A percentile compares a stretch with the other conserved stretches of the same genome.
Evolutionary conservation across 306 rosid genomes (phyloP).

Genomic region (Ormosia semicastrata): DNA sequence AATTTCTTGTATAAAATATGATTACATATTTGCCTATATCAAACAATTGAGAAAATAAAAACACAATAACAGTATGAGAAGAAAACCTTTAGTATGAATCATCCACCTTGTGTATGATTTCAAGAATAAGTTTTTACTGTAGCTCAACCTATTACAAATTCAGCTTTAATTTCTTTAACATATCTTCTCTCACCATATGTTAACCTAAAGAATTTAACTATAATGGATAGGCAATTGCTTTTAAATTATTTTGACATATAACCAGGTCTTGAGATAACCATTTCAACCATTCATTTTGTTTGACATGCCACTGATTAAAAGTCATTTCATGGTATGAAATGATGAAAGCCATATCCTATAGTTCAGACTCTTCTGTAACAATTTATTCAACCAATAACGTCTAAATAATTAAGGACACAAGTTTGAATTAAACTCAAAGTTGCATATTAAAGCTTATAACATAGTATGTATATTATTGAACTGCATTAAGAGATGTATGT

Average conservation of each 20-base stretch:
- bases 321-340: background rate
- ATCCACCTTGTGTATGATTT: constrained; percentile 14
- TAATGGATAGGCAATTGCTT: background rate
- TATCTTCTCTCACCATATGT: background rate
- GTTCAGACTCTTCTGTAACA: background rate
- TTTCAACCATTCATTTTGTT: constrained; percentile 1
- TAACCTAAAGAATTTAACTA: background rate
- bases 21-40: constrained; percentile 3
- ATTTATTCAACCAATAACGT: background rate
- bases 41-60: background rate
- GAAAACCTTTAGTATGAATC: background rate
- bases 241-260: background rate
- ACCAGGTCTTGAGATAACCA: background rate
- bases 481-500: background rate
- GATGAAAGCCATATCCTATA: background rate
- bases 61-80: constrained; percentile 2
- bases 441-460: background rate
- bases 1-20: constrained; percentile 11
- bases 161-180: too few species aligned
- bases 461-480: background rate
- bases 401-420: constrained; percentile 5
- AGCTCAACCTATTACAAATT: too few species aligned
- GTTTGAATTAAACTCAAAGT: background rate
- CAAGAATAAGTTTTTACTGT: background rate
- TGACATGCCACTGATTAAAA: background rate